These are phyloP conservation scores for Excoecaria cochinchinensis DNA, from an alignment of 345 rosid genomes.

Conservation along the genomic window DNA sequence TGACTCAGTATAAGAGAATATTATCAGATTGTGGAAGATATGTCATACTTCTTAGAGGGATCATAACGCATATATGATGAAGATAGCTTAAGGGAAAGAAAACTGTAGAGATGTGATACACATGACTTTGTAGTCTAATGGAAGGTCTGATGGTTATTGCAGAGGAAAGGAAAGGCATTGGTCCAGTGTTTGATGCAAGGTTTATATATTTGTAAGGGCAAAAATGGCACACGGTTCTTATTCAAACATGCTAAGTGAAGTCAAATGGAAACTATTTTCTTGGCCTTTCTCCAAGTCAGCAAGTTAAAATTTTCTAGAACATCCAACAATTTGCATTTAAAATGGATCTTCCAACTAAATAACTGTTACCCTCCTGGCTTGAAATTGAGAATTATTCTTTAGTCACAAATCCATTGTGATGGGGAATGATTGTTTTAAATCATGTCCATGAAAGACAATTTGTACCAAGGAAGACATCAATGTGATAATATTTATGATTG, in stretches of 20 bases:
- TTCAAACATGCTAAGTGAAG: neutral
- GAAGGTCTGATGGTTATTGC: neutral
- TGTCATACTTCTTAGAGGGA: neutral
- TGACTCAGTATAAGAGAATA: neutral
- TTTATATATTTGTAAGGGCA: neutral
- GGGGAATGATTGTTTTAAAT: neutral
- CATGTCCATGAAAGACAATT: neutral
- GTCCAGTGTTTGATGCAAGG: neutral
- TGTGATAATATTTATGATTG: neutral
- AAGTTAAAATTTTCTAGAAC: neutral
- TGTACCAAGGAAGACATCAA: neutral
- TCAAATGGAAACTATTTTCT: neutral
- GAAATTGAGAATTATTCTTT: neutral
- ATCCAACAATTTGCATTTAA: neutral
- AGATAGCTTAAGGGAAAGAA: neutral
- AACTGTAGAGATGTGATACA: neutral
- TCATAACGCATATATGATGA: neutral
- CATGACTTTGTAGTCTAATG: neutral
- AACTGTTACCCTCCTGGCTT: neutral
- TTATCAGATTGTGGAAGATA: neutral
- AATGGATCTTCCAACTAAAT: neutral
- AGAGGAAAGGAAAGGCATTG: neutral
- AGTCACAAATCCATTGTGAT: neutral
- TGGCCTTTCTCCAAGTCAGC: neutral
- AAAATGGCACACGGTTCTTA: neutral